phyloP scores from a whole-genome alignment of 75 land plant species.

The Ceratopteris richardii region DNA sequence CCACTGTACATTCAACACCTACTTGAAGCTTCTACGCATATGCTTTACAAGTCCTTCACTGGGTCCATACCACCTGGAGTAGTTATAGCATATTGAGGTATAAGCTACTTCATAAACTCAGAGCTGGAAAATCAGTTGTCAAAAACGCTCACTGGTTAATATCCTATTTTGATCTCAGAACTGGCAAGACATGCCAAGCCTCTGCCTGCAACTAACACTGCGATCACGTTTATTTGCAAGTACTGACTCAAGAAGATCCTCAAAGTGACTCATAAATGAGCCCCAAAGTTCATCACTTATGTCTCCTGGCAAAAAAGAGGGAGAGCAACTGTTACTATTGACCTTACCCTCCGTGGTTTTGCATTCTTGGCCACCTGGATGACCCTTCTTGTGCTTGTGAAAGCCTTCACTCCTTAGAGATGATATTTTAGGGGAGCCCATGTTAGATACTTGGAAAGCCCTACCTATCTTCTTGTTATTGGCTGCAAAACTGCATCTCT shows the following conservation, averaged over 20 bases:
- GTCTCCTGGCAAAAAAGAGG: slow-evolving; percentile 11
- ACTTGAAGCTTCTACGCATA: too few relatives aligned
- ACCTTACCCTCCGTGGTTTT: neutral
- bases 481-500: neutral
- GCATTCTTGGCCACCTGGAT: slow-evolving; percentile 2
- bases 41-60: too few relatives aligned
- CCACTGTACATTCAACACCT: too few relatives aligned
- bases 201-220: slow-evolving; percentile 7
- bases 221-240: slow-evolving; percentile 2
- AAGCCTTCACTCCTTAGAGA: slow-evolving; percentile 1
- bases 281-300: slow-evolving; percentile 21
- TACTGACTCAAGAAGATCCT: slow-evolving; percentile 14
- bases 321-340: slow-evolving; percentile 4
- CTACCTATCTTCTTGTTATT: neutral
- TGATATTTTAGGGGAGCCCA: neutral
- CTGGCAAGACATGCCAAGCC: slow-evolving; percentile 29
- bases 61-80: neutral
- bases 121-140: too few relatives aligned
- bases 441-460: neutral
- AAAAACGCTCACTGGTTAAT: too few relatives aligned
- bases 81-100: neutral
- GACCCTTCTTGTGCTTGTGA: neutral
- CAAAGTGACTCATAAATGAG: slow-evolving; percentile 9
- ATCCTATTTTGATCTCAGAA: slow-evolving; percentile 6
- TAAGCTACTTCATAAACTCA: neutral